Conservation (phyloP, 371 early-diverging fungal species). For the Syncephalis fuscata region DNA sequence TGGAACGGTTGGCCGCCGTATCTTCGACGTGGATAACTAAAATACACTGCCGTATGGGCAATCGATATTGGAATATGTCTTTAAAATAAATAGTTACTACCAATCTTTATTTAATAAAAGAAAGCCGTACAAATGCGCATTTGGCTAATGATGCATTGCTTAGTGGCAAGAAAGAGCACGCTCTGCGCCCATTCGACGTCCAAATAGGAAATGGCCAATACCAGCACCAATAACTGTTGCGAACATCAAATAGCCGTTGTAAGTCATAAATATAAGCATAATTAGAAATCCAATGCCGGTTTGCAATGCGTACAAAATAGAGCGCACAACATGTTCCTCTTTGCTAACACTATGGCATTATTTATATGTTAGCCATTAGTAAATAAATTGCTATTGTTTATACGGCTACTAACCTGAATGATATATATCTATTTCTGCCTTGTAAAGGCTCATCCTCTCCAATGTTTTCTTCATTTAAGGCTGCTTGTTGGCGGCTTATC, state of each 20-base stretch:
- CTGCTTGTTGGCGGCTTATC: slow-evolving; percentile 9
- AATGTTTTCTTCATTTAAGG: not conserved
- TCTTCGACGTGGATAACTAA: no score
- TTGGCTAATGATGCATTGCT: no score
- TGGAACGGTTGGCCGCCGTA: no score
- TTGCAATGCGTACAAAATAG: slow-evolving; percentile 40
- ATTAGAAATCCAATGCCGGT: slow-evolving; percentile 54
- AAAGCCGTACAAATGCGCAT: no score
- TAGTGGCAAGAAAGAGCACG: not conserved
- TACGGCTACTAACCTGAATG: no score
- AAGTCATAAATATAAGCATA: slow-evolving; percentile 82
- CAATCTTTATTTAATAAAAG: no score
- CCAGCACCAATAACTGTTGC: slow-evolving; percentile 50
- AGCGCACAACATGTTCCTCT: slow-evolving; percentile 26
- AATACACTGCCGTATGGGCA: no score
- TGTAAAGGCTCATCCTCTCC: not conserved
- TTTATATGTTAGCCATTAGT: not conserved
- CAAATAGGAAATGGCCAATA: slow-evolving; percentile 48
- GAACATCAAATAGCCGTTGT: slow-evolving; percentile 61
- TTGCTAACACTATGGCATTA: slow-evolving; percentile 13
- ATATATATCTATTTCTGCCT: no score
- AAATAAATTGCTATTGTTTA: not conserved
- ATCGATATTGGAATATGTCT: no score
- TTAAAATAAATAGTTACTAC: no score
- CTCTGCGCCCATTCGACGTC: slow-evolving; percentile 15